phyloP scores from a whole-genome alignment of 805 yeast genomes.

The Ogataea polymorpha region DNA sequence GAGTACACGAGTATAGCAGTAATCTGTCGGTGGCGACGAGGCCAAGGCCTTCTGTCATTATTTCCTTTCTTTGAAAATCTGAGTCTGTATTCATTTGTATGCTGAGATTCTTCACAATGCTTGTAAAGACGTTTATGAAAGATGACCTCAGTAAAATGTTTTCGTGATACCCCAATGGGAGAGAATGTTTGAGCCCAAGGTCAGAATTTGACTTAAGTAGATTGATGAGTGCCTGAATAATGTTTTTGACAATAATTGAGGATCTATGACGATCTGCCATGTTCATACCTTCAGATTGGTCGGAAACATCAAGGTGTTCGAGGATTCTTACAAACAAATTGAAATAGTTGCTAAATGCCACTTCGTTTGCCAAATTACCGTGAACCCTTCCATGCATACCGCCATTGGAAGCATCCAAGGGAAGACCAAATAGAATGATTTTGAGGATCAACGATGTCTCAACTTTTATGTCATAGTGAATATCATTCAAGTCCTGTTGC shows the following conservation, averaged over 20 bases:
- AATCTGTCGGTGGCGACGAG: conserved; percentile 34
- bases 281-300: conserved; percentile 11
- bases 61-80: conserved; percentile 9
- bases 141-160: conserved; percentile 65
- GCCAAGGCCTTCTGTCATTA: conserved; percentile 13
- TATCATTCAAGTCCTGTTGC: conserved; percentile 26
- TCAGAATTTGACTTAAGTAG: conserved; percentile 70
- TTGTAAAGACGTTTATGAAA: conserved; percentile 73
- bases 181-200: conserved; percentile 69
- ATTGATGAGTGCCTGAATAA: conserved; percentile 63
- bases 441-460: conserved; percentile 63
- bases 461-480: conserved; percentile 30
- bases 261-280: conserved; percentile 47
- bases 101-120: conserved; percentile 43
- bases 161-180: conserved; percentile 75
- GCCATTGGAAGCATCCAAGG: conserved; percentile 58
- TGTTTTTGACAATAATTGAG: conserved; percentile 55
- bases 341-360: conserved; percentile 68
- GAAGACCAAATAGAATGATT: conserved; percentile 49
- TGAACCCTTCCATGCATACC: conserved; percentile 31
- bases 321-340: conserved; percentile 54
- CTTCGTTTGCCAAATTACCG: conserved; percentile 34
- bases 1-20: conserved; percentile 51
- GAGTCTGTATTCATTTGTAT: conserved; percentile 19
- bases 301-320: conserved; percentile 39